Evolutionary conservation across 176 grass and related monocot genomes (phyloP).

Genomic region (Oryza glumipatula): DNA sequence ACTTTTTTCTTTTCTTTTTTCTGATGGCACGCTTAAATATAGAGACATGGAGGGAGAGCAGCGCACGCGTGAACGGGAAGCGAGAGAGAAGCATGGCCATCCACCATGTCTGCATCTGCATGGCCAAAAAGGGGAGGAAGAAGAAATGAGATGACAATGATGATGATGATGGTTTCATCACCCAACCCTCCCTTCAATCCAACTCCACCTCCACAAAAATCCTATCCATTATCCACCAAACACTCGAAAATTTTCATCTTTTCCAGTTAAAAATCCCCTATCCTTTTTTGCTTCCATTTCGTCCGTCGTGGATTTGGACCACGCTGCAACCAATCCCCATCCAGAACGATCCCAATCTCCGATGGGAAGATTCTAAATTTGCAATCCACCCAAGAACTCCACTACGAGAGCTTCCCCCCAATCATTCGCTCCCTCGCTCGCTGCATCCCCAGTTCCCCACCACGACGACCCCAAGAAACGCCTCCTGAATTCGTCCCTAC

Average conservation of each 20-base stretch:
- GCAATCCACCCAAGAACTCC: constrained; percentile 51
- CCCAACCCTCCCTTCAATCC: constrained; percentile 86
- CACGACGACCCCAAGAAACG: constrained; percentile 19
- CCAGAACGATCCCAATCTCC: constrained; percentile 35
- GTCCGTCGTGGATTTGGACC: constrained; percentile 45
- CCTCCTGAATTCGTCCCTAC: constrained; percentile 27
- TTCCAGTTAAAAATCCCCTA: constrained; percentile 17
- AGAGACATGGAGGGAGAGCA: constrained; percentile 14
- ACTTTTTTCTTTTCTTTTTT: background rate
- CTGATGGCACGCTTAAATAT: constrained; percentile 1
- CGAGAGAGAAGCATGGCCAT: background rate
- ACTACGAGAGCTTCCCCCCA: constrained; percentile 26
- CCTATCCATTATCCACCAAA: constrained; percentile 40
- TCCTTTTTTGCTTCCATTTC: constrained; percentile 21
- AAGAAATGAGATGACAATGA: background rate
- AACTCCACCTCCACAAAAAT: constrained; percentile 63
- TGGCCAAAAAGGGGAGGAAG: background rate
- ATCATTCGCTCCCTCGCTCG: constrained; percentile 28
- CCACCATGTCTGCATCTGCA: constrained; percentile 11
- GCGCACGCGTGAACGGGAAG: constrained; percentile 43
- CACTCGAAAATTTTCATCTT: constrained; percentile 30
- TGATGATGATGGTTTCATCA: constrained; percentile 45
- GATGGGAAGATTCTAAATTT: constrained; percentile 29
- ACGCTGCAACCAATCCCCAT: constrained; percentile 37
- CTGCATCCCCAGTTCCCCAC: constrained; percentile 22